These are phyloP conservation scores for Mitragyna speciosa DNA, from an alignment of 257 asterid genomes.

Conservation along the genomic window DNA sequence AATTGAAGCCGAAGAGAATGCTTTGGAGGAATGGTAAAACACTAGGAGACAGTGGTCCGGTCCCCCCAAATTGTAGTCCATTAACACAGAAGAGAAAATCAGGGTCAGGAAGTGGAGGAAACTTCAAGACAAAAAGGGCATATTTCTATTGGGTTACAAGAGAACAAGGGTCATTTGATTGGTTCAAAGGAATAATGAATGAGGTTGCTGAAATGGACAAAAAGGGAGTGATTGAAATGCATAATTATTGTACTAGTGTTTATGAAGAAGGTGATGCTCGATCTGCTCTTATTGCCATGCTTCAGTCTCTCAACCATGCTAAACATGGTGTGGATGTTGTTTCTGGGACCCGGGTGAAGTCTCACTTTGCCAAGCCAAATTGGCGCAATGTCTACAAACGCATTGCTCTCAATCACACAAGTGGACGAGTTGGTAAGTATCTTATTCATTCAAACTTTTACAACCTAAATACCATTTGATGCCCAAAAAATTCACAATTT, in stretches of 20 bases:
- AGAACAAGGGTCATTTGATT: conserved; percentile 84
- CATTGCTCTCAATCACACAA: conserved; percentile 67
- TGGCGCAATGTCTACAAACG: conserved; percentile 79
- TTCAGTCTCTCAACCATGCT: conserved; percentile 79
- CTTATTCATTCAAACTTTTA: neutral
- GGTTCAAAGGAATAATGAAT: conserved; percentile 90
- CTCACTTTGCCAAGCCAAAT: conserved; percentile 89
- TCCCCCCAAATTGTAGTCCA: conserved; percentile 17
- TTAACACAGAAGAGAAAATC: conserved; percentile 24
- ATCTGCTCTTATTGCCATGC: conserved; percentile 83
- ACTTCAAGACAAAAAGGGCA: conserved; percentile 68
- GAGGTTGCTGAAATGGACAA: conserved; percentile 79
- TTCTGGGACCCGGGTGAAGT: conserved; percentile 81
- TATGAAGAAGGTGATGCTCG: conserved; percentile 90
- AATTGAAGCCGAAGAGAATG: conserved; percentile 49
- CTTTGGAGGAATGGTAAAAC: conserved; percentile 41
- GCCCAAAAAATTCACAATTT: too few species aligned
- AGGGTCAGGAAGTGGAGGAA: conserved; percentile 31
- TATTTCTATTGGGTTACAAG: conserved; percentile 90
- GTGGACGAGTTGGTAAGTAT: conserved; percentile 59
- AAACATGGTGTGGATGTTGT: conserved; percentile 78
- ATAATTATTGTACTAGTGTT: conserved; percentile 86
- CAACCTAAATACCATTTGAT: too few species aligned
- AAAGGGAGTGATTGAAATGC: conserved; percentile 77
- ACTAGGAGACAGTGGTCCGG: neutral